Evolutionary conservation across 2,329 filamentous ascomycete genomes (phyloP).

Genomic region (Davidsoniella australis): DNA sequence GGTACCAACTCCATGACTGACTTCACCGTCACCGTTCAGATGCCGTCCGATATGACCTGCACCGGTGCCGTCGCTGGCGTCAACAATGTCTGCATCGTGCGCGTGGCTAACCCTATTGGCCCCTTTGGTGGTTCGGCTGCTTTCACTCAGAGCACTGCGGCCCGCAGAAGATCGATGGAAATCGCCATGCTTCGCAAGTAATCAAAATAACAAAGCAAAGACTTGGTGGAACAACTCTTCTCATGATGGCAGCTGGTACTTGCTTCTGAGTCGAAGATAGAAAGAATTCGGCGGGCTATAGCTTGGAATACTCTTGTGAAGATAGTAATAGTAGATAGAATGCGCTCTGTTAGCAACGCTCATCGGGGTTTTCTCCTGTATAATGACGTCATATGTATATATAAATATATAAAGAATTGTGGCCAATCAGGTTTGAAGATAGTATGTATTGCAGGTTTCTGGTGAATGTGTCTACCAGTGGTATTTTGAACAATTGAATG

Average conservation of each 20-base stretch:
- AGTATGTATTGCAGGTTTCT: not conserved
- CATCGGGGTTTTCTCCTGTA: too few species aligned
- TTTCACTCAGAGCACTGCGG: slow-evolving; percentile 28
- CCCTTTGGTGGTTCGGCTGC: slow-evolving; percentile 45
- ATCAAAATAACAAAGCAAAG: not conserved
- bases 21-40: slow-evolving; percentile 37
- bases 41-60: slow-evolving; percentile 37
- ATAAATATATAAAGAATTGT: too few species aligned
- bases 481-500: not conserved
- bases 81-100: slow-evolving; percentile 43
- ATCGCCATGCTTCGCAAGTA: slow-evolving; percentile 1
- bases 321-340: too few species aligned
- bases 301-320: too few species aligned
- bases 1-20: slow-evolving; percentile 27
- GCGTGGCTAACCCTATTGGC: slow-evolving; percentile 44
- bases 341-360: too few species aligned
- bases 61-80: slow-evolving; percentile 43
- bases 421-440: not conserved
- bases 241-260: too few species aligned
- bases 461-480: not conserved
- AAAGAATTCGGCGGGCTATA: too few species aligned
- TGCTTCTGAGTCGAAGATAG: too few species aligned
- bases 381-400: too few species aligned
- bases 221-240: too few species aligned
- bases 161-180: slow-evolving; percentile 10